Evolutionary conservation across 805 yeast species (phyloP).

Genomic region (Zygosaccharomyces siamensis): DNA sequence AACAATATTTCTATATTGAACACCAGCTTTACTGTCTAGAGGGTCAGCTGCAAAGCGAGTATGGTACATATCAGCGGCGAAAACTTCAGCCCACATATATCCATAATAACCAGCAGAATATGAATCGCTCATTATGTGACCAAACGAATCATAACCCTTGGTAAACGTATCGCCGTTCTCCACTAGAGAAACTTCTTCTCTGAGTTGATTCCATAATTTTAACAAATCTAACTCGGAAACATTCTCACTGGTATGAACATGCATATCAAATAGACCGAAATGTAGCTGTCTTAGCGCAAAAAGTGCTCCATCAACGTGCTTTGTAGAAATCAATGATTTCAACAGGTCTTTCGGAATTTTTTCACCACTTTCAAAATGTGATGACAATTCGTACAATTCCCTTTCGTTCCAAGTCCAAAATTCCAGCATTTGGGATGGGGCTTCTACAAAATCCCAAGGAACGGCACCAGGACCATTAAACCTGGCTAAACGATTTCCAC

Average conservation of each 20-base stretch:
- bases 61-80: conserved; percentile 78
- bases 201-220: conserved; percentile 58
- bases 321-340: conserved; percentile 54
- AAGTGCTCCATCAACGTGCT: conserved; percentile 73
- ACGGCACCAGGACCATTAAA: conserved; percentile 73
- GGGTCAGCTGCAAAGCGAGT: conserved; percentile 65
- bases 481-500: conserved; percentile 56
- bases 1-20: conserved; percentile 63
- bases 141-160: conserved; percentile 72
- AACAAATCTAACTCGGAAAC: conserved; percentile 45
- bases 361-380: conserved; percentile 60
- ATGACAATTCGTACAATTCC: conserved; percentile 54
- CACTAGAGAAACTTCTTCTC: conserved; percentile 58
- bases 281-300: conserved; percentile 70
- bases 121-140: conserved; percentile 75
- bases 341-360: conserved; percentile 53
- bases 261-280: conserved; percentile 75
- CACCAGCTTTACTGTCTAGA: conserved; percentile 55
- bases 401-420: conserved; percentile 79
- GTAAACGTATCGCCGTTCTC: conserved; percentile 50
- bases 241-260: conserved; percentile 53
- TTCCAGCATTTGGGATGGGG: conserved; percentile 87
- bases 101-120: conserved; percentile 87
- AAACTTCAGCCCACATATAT: conserved; percentile 79
- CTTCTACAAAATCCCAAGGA: conserved; percentile 83